A percentile compares a stretch with the other conserved stretches of the same genome.
Evolutionary conservation across 1,284 basidiomycete genomes (phyloP).

Genomic region (Trametes polyzona): DNA sequence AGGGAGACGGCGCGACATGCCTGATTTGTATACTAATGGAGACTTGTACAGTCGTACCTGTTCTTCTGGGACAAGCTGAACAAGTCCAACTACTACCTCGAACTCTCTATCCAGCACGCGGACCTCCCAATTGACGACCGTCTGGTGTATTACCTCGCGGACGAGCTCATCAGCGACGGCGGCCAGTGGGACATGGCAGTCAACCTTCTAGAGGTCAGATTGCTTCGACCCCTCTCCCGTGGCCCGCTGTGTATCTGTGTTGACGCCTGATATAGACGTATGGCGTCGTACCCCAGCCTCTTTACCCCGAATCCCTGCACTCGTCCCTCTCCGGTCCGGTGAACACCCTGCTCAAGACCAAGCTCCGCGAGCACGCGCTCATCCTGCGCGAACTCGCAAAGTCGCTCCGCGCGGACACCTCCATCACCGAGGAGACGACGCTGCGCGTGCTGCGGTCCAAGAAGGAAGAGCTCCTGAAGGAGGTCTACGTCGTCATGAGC

Average conservation of each 20-base stretch:
- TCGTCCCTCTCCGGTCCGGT: conserved; percentile 77
- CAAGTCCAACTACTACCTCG: conserved; percentile 94
- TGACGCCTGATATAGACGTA: conserved; percentile 55
- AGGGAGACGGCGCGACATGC: not conserved
- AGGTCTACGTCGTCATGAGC: conserved; percentile 87
- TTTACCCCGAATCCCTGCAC: conserved; percentile 89
- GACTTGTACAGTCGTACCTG: conserved; percentile 66
- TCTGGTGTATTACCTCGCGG: conserved; percentile 76
- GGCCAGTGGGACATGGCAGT: conserved; percentile 97
- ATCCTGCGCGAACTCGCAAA: conserved; percentile 71
- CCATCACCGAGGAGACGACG: conserved; percentile 49
- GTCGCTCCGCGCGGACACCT: conserved; percentile 49
- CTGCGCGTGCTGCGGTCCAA: conserved; percentile 65
- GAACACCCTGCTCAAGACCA: conserved; percentile 83
- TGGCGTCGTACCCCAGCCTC: conserved; percentile 79
- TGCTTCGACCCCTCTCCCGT: not conserved
- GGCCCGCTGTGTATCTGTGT: not conserved
- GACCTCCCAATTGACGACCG: conserved; percentile 85
- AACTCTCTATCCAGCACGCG: conserved; percentile 82
- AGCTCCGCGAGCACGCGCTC: conserved; percentile 90
- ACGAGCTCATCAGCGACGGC: conserved; percentile 86
- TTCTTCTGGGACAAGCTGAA: conserved; percentile 97
- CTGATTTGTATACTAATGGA: too few species aligned
- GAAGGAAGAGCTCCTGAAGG: conserved; percentile 85
- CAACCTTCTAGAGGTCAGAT: conserved; percentile 72